A percentile compares a stretch with the other conserved stretches of the same genome.
phyloP scores from a whole-genome alignment of 148 eudicot genomes.

The Simmondsia chinensis region DNA sequence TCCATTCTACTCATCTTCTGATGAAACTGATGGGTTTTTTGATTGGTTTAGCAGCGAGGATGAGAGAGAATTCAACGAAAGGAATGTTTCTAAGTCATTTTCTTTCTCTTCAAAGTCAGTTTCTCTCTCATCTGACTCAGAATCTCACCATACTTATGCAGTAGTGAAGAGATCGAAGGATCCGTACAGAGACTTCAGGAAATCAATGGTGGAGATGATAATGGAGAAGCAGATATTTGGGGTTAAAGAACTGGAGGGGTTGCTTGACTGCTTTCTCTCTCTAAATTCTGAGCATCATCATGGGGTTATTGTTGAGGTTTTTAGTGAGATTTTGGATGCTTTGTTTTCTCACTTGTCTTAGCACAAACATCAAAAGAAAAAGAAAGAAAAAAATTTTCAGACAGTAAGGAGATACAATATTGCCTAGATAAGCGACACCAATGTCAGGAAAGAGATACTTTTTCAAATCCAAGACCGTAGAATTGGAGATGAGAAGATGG shows the following conservation, averaged over 20 bases:
- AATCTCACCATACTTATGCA: constrained; percentile 30
- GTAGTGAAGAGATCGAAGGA: constrained; percentile 67
- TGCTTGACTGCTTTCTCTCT: constrained; percentile 47
- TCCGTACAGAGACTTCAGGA: constrained; percentile 66
- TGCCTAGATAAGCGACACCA: constrained; percentile 1
- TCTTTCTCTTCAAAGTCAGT: constrained; percentile 45
- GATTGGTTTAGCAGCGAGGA: constrained; percentile 48
- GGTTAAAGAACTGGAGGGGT: constrained; percentile 31
- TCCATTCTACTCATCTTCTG: constrained; percentile 13
- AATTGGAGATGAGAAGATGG: too few relatives aligned
- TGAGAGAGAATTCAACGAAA: constrained; percentile 27
- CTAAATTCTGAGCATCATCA: constrained; percentile 63
- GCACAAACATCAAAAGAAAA: not conserved
- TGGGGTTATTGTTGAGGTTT: constrained; percentile 44
- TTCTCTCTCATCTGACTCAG: constrained; percentile 39
- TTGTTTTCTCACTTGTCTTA: constrained; percentile 33
- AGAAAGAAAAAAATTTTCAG: not conserved
- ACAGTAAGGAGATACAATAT: not conserved
- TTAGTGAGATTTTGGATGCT: constrained; percentile 66
- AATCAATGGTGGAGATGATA: constrained; percentile 79
- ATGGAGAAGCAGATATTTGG: constrained; percentile 60
- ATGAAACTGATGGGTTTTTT: constrained; percentile 20
- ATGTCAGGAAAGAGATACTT: constrained; percentile 1
- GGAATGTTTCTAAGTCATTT: constrained; percentile 24
- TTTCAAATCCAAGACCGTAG: too few relatives aligned